These are phyloP conservation scores for Podospora conica DNA, from an alignment of 495 filamentous ascomycete genomes.

Conservation along the genomic window DNA sequence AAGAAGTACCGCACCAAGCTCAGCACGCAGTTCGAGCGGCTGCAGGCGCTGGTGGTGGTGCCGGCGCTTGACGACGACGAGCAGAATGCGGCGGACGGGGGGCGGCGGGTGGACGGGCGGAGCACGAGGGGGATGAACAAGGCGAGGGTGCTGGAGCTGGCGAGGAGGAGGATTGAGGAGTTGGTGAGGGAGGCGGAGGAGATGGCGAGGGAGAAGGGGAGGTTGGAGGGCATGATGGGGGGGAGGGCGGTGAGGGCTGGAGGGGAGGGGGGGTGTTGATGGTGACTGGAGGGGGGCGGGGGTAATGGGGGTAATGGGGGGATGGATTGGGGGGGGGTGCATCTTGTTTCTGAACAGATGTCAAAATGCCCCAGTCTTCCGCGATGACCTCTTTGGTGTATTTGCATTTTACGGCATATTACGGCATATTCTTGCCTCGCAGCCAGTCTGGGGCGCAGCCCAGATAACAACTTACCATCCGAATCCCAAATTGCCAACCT, in stretches of 20 bases:
- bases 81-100: not conserved
- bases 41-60: conserved; percentile 17
- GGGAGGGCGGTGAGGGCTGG: not conserved
- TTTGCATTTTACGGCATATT: not conserved
- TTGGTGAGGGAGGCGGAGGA: conserved; percentile 12
- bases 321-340: no score
- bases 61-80: not conserved
- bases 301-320: not conserved
- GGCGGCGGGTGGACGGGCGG: not conserved
- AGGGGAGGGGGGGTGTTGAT: no score
- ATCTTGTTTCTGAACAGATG: not conserved
- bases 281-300: no score
- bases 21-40: conserved; percentile 24
- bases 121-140: conserved; percentile 16
- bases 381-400: not conserved
- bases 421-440: not conserved
- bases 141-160: conserved; percentile 20
- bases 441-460: not conserved
- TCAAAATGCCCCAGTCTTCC: not conserved
- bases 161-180: conserved; percentile 12
- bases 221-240: conserved; percentile 5
- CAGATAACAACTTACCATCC: not conserved
- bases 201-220: conserved; percentile 11
- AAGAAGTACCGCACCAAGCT: conserved; percentile 30
- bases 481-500: not conserved